phyloP scores from a whole-genome alignment of 2,329 filamentous ascomycete species.

The Colletotrichum sp. region DNA sequence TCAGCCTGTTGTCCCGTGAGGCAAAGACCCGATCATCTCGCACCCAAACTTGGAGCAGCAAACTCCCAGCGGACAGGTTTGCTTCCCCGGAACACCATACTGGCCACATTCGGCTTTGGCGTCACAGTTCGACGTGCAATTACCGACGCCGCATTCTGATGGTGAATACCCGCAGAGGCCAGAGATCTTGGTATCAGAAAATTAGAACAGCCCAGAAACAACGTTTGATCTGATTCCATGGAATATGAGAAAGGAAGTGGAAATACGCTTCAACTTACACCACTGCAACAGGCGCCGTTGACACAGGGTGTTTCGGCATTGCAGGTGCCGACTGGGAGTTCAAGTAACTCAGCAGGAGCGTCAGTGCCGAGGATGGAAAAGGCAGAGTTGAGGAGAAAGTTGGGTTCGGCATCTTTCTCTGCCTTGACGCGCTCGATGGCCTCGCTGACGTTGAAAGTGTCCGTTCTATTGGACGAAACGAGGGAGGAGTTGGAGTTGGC shows the following conservation, averaged over 20 bases:
- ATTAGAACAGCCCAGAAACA: background rate
- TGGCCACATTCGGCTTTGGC: constrained; percentile 39
- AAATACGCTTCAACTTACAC: background rate
- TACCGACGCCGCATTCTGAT: background rate
- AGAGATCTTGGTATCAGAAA: background rate
- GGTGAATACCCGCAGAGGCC: background rate
- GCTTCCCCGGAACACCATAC: constrained; percentile 21
- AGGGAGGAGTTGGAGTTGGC: no score
- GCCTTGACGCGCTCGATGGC: no score
- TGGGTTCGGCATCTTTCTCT: no score
- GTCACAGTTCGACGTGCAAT: constrained; percentile 36
- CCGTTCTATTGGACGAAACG: no score
- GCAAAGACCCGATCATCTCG: background rate
- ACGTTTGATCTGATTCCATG: background rate
- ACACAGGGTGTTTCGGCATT: constrained; percentile 21
- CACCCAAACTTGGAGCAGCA: constrained; percentile 32
- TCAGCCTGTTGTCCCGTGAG: background rate
- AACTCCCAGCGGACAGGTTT: constrained; percentile 31
- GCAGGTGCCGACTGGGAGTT: background rate
- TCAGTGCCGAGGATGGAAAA: no score
- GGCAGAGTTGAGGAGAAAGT: no score
- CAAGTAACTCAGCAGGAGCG: no score
- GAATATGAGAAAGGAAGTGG: background rate
- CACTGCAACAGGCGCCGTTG: constrained; percentile 27
- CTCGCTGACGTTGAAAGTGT: no score